Conservation (phyloP, 139 green algal species). For the Chlamydomonas asymmetrica region DNA sequence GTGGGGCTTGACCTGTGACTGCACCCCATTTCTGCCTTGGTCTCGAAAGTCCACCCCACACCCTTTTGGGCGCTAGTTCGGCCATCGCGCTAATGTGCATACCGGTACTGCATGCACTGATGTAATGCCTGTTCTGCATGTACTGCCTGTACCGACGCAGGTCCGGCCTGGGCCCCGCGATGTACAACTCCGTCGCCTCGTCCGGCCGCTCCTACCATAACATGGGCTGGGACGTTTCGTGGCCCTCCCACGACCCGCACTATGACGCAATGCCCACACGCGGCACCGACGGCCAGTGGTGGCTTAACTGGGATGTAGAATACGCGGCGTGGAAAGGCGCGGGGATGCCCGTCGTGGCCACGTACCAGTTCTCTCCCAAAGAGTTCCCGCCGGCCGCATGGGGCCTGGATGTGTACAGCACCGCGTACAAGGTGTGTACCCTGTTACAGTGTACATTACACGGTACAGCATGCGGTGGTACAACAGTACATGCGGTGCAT, state of each 20-base stretch:
- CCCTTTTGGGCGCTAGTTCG: too few relatives aligned
- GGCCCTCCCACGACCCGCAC: slow-evolving; percentile 19
- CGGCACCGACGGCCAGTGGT: slow-evolving; percentile 35
- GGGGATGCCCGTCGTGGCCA: slow-evolving; percentile 18
- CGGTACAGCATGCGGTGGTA: too few relatives aligned
- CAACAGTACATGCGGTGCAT: too few relatives aligned
- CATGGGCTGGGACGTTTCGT: slow-evolving; percentile 32
- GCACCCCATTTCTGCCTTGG: too few relatives aligned
- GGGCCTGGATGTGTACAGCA: slow-evolving; percentile 17
- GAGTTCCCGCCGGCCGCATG: slow-evolving; percentile 10
- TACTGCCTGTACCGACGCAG: neutral
- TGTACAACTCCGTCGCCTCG: slow-evolving; percentile 21
- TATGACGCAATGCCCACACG: slow-evolving; percentile 27
- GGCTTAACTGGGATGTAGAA: slow-evolving; percentile 32
- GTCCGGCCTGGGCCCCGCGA: neutral
- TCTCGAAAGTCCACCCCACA: too few relatives aligned
- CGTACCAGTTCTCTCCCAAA: slow-evolving; percentile 26
- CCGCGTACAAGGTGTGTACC: slow-evolving; percentile 23
- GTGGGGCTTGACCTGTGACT: too few relatives aligned
- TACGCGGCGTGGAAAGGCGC: slow-evolving; percentile 23
- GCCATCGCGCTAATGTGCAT: too few relatives aligned
- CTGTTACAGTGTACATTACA: too few relatives aligned
- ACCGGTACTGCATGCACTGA: neutral
- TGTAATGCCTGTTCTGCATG: neutral
- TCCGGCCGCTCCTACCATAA: slow-evolving; percentile 36